A percentile compares a stretch with the other conserved stretches of the same genome.
Evolutionary conservation across 345 rosid genomes (phyloP).

Genomic region (Moricandia arvensis): DNA sequence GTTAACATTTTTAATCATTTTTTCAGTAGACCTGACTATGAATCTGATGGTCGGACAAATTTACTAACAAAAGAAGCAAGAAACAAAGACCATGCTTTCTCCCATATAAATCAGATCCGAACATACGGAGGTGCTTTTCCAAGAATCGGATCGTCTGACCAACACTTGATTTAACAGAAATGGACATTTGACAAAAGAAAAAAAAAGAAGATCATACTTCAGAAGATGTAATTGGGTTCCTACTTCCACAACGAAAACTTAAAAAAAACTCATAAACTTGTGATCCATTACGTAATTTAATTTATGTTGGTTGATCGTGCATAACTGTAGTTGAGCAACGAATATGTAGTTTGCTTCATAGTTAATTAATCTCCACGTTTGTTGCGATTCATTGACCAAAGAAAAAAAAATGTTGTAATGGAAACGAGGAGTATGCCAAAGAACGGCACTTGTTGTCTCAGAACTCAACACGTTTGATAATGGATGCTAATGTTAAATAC

Average conservation of each 20-base stretch:
- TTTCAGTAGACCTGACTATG: too few relatives aligned
- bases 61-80: too few relatives aligned
- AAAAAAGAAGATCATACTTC: too few relatives aligned
- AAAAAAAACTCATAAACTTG: not conserved
- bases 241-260: not conserved
- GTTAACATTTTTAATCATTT: too few relatives aligned
- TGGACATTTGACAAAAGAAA: too few relatives aligned
- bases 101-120: too few relatives aligned
- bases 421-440: not conserved
- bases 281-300: not conserved
- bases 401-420: not conserved
- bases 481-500: not conserved
- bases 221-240: not conserved
- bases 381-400: not conserved
- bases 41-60: too few relatives aligned
- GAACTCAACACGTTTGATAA: not conserved
- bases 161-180: too few relatives aligned
- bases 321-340: not conserved
- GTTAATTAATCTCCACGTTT: not conserved
- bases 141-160: too few relatives aligned
- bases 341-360: not conserved
- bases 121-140: too few relatives aligned
- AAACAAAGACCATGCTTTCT: too few relatives aligned
- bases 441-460: not conserved
- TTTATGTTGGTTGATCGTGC: not conserved